Conservation (phyloP, 768 basidiomycete species). For the Tephrocybe sp. region DNA sequence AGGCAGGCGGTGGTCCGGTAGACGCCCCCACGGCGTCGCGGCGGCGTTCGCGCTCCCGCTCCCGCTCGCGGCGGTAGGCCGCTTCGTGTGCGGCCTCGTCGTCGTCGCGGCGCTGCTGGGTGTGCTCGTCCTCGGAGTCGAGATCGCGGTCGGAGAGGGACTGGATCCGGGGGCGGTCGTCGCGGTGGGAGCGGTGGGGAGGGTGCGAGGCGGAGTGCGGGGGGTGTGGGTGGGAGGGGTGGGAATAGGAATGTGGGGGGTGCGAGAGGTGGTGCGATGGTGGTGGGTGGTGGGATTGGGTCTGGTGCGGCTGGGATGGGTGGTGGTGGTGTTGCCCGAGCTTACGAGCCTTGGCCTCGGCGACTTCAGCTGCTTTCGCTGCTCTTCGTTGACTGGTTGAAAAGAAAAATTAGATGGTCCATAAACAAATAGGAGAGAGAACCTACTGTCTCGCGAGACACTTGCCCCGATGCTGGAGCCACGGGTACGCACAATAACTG, state of each 20-base stretch:
- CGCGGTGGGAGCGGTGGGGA: too few species aligned
- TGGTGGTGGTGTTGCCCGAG: constrained; percentile 3
- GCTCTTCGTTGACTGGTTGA: constrained; percentile 50
- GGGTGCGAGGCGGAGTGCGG: neutral
- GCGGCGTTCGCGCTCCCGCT: neutral
- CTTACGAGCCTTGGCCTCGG: constrained; percentile 40
- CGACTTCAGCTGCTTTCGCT: constrained; percentile 55
- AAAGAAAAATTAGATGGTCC: constrained; percentile 2
- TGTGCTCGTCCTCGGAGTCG: neutral
- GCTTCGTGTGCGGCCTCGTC: too few species aligned
- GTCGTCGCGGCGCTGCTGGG: too few species aligned
- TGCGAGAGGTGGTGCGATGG: neutral
- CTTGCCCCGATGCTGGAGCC: constrained; percentile 76
- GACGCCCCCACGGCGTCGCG: too few species aligned
- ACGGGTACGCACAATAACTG: constrained; percentile 80
- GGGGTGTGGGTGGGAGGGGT: neutral
- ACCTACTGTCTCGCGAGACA: constrained; percentile 71
- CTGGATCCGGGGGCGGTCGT: neutral
- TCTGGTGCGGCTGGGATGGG: neutral
- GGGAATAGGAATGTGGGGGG: neutral
- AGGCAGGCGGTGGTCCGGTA: too few species aligned
- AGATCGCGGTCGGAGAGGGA: neutral
- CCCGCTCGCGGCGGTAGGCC: neutral
- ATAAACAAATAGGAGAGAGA: constrained; percentile 1
- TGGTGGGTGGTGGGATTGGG: neutral